These are phyloP conservation scores for Fusarium falciforme DNA, from an alignment of 2,329 filamentous ascomycete genomes.

Conservation along the genomic window DNA sequence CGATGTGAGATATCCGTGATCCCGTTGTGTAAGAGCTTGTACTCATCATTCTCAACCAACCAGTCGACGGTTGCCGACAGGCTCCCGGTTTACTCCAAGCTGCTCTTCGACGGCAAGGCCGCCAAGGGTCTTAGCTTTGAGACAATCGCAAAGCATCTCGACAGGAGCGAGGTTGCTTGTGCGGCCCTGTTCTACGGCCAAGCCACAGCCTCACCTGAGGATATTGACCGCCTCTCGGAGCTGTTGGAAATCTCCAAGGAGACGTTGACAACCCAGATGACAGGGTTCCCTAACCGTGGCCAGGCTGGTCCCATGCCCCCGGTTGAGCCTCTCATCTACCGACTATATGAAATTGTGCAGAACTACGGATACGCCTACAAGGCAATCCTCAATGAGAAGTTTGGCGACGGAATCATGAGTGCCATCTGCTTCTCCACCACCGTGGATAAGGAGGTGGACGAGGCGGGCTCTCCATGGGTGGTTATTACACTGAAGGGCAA, in stretches of 20 bases:
- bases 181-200: slow-evolving; percentile 94
- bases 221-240: slow-evolving; percentile 72
- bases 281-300: slow-evolving; percentile 84
- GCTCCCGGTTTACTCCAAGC: slow-evolving; percentile 76
- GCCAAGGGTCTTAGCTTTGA: slow-evolving; percentile 81
- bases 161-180: slow-evolving; percentile 84
- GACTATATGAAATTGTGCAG: slow-evolving; percentile 93
- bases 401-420: slow-evolving; percentile 95
- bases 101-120: slow-evolving; percentile 80
- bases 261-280: slow-evolving; percentile 70
- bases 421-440: slow-evolving; percentile 91
- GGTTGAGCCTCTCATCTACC: slow-evolving; percentile 73
- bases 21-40: background rate
- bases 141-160: slow-evolving; percentile 77
- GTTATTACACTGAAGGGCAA: slow-evolving; percentile 87
- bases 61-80: slow-evolving; percentile 74
- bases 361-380: slow-evolving; percentile 98
- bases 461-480: slow-evolving; percentile 83
- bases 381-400: slow-evolving; percentile 95
- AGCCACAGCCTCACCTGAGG: slow-evolving; percentile 76
- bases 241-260: slow-evolving; percentile 71
- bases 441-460: slow-evolving; percentile 93
- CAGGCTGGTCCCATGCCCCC: slow-evolving; percentile 61
- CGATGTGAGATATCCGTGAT: slow-evolving; percentile 48
- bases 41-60: slow-evolving; percentile 19